Conservation (phyloP, 208 protist genomes). For the Crithidia fasciculata region DNA sequence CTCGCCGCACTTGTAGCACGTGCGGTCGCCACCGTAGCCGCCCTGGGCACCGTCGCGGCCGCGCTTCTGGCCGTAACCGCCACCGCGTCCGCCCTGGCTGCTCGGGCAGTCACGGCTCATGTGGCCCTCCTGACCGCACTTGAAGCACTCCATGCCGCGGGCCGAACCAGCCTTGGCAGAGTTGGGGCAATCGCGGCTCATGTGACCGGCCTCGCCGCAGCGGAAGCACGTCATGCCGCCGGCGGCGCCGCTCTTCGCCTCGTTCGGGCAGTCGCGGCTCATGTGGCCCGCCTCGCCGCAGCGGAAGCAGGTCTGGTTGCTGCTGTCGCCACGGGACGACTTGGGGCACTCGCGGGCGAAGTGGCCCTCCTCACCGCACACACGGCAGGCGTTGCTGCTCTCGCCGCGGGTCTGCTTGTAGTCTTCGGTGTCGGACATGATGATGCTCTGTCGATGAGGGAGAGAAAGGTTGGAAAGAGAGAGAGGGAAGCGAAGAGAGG, state of each 20-base stretch:
- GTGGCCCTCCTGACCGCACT: constrained; percentile 78
- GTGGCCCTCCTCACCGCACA: constrained; percentile 87
- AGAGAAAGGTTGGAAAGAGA: neutral
- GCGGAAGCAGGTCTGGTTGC: constrained; percentile 51
- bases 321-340: constrained; percentile 37
- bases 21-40: constrained; percentile 61
- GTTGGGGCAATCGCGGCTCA: constrained; percentile 75
- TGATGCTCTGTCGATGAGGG: neutral
- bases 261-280: constrained; percentile 82
- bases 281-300: constrained; percentile 81
- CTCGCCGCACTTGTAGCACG: constrained; percentile 89
- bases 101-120: constrained; percentile 80
- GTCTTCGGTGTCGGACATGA: constrained; percentile 39
- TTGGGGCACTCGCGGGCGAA: constrained; percentile 85
- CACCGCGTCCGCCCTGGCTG: constrained; percentile 44
- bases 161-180: constrained; percentile 36
- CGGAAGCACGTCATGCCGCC: constrained; percentile 67
- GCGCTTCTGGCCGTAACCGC: constrained; percentile 63
- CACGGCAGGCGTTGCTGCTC: constrained; percentile 60
- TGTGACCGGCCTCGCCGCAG: constrained; percentile 70
- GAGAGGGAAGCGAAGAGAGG: neutral
- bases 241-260: constrained; percentile 29
- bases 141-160: constrained; percentile 75
- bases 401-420: constrained; percentile 32
- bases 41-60: constrained; percentile 54